Evolutionary conservation across 345 rosid genomes (phyloP).

Genomic region (Aquilaria yunnanensis): DNA sequence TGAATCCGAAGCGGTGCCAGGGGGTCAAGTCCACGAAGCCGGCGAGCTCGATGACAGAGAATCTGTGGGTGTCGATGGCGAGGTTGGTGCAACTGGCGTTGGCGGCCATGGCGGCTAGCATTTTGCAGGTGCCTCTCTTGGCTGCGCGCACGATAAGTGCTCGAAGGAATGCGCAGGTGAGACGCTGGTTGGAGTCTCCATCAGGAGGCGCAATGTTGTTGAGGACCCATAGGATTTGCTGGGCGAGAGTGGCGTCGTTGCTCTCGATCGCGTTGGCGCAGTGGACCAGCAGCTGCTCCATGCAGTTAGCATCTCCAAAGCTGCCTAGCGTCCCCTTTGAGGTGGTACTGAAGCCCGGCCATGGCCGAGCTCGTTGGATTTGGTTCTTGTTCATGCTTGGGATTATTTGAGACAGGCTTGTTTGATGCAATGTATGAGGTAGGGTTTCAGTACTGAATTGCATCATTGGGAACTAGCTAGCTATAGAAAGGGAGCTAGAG

Average conservation of each 20-base stretch:
- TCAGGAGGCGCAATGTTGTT: constrained; percentile 83
- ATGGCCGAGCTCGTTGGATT: constrained; percentile 41
- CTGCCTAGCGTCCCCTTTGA: constrained; percentile 37
- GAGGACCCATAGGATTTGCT: constrained; percentile 86
- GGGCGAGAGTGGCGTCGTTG: constrained; percentile 75
- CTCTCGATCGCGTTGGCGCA: constrained; percentile 87
- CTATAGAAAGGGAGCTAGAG: constrained; percentile 5
- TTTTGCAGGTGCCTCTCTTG: constrained; percentile 50
- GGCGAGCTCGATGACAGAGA: constrained; percentile 78
- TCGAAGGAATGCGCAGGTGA: constrained; percentile 61
- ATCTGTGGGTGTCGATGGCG: constrained; percentile 42
- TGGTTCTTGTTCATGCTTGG: constrained; percentile 41
- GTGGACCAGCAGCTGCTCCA: constrained; percentile 85
- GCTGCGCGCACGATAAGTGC: constrained; percentile 81
- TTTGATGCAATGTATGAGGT: constrained; percentile 32
- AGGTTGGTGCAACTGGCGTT: constrained; percentile 29
- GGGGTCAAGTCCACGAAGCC: constrained; percentile 87
- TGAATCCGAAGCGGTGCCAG: constrained; percentile 93
- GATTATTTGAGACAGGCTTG: constrained; percentile 16
- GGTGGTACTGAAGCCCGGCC: constrained; percentile 54
- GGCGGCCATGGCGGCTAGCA: constrained; percentile 48
- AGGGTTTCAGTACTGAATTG: constrained; percentile 57
- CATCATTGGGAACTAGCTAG: constrained; percentile 25
- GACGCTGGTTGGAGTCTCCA: constrained; percentile 83
- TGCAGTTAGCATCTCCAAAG: constrained; percentile 72